Evolutionary conservation across 345 rosid genomes (phyloP).

Genomic region (Turnera subulata): DNA sequence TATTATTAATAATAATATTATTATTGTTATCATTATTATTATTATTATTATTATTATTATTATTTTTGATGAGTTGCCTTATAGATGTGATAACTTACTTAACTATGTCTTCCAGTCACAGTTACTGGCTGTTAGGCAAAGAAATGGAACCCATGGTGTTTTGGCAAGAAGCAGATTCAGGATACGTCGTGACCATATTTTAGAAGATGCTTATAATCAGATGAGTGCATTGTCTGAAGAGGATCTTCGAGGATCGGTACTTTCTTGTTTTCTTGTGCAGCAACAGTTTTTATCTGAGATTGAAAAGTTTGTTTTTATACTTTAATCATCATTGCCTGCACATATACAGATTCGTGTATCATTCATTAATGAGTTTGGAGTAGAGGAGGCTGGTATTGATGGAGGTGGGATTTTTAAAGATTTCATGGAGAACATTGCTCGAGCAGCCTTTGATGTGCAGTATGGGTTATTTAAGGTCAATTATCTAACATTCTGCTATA

Average conservation of each 20-base stretch:
- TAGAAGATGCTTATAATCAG: conserved; percentile 98
- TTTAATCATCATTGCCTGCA: conserved; percentile 20
- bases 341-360: conserved; percentile 80
- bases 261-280: conserved; percentile 6
- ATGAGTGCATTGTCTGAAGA: conserved; percentile 93
- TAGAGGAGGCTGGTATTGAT: conserved; percentile 99
- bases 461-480: conserved; percentile 97
- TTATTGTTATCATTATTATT: no score
- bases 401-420: conserved; percentile 99
- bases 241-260: conserved; percentile 91
- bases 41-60: no score
- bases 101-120: conserved; percentile 54
- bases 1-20: no score
- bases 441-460: conserved; percentile 97
- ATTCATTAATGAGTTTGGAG: conserved; percentile 96
- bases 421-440: conserved; percentile 96
- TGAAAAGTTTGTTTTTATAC: conserved; percentile 10
- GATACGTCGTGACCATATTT: conserved; percentile 88
- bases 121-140: conserved; percentile 65
- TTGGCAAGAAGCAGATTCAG: conserved; percentile 80
- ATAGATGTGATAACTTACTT: background rate
- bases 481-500: conserved; percentile 9
- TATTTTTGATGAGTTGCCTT: background rate
- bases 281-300: conserved; percentile 3
- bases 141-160: conserved; percentile 65